A percentile compares a stretch with the other conserved stretches of the same genome.
phyloP scores from a whole-genome alignment of 179 eudicot species.

The Gypsophila paniculata region DNA sequence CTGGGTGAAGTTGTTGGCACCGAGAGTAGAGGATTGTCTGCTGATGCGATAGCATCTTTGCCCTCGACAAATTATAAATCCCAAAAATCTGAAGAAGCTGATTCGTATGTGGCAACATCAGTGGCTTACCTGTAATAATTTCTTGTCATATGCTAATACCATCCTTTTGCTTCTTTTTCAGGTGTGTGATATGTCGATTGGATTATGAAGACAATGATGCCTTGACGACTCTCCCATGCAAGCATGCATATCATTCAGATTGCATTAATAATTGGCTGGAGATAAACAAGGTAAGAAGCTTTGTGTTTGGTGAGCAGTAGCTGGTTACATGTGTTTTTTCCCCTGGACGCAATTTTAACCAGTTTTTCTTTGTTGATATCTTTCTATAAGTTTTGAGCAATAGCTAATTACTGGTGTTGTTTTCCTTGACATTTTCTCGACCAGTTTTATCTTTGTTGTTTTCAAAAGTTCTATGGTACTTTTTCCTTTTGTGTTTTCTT shows the following conservation, averaged over 20 bases:
- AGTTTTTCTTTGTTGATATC: background rate
- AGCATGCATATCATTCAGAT: conserved; percentile 79
- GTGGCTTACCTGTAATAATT: background rate
- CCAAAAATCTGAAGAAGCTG: conserved; percentile 49
- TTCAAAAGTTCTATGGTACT: background rate
- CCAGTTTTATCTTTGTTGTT: background rate
- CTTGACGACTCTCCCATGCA: conserved; percentile 77
- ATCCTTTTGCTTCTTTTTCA: conserved; percentile 33
- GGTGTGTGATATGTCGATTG: conserved; percentile 89
- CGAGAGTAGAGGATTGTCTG: conserved; percentile 91
- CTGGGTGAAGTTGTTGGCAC: conserved; percentile 94
- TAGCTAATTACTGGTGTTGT: too few relatives aligned
- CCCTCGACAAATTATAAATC: conserved; percentile 68
- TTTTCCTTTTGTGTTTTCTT: background rate
- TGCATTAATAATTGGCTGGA: conserved; percentile 84
- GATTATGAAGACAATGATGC: conserved; percentile 83
- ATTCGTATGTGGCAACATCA: conserved; percentile 48
- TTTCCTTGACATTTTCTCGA: too few relatives aligned
- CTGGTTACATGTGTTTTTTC: background rate
- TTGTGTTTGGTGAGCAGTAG: background rate
- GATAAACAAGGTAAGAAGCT: conserved; percentile 69
- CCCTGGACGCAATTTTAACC: background rate
- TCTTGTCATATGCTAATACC: conserved; percentile 17
- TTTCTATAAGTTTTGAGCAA: background rate
- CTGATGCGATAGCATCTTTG: conserved; percentile 76